Evolutionary conservation across 176 grass and related monocot genomes (phyloP).

Genomic region (Oryza officinalis): DNA sequence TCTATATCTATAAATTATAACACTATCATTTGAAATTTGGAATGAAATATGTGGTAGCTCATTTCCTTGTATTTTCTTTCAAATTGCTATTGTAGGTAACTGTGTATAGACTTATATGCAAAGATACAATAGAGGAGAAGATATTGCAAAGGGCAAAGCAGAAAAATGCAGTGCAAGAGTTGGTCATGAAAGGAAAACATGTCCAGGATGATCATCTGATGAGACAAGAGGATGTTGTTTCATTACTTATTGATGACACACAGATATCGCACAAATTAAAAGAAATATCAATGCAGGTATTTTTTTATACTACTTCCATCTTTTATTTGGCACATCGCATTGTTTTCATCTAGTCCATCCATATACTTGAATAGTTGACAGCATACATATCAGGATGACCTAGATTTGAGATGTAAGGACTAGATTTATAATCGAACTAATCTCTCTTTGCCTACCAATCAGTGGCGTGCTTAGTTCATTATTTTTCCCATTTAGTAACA

Average conservation of each 20-base stretch:
- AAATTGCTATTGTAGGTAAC: constrained; percentile 64
- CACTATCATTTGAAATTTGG: background rate
- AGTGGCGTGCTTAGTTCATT: background rate
- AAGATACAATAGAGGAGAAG: constrained; percentile 98
- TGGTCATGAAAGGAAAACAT: constrained; percentile 98
- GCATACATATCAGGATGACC: background rate
- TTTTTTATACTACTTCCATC: constrained; percentile 23
- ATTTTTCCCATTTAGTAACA: background rate
- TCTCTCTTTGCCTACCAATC: background rate
- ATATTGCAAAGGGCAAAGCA: constrained; percentile 96
- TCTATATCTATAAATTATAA: background rate
- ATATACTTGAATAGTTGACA: background rate
- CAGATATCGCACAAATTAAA: constrained; percentile 92
- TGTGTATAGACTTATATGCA: constrained; percentile 98
- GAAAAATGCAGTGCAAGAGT: constrained; percentile 97
- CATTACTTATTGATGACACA: constrained; percentile 85
- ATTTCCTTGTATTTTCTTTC: constrained; percentile 41
- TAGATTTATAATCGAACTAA: background rate
- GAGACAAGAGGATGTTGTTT: constrained; percentile 98
- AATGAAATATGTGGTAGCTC: constrained; percentile 5
- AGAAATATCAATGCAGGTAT: constrained; percentile 95
- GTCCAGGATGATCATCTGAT: constrained; percentile 88
- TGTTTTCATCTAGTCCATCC: background rate
- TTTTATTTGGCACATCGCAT: background rate
- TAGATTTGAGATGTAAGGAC: background rate